Evolutionary conservation across 306 rosid species (phyloP), one percentile per base, ranked within the genome.

Genomic region (Prunus campanulata): DNA sequence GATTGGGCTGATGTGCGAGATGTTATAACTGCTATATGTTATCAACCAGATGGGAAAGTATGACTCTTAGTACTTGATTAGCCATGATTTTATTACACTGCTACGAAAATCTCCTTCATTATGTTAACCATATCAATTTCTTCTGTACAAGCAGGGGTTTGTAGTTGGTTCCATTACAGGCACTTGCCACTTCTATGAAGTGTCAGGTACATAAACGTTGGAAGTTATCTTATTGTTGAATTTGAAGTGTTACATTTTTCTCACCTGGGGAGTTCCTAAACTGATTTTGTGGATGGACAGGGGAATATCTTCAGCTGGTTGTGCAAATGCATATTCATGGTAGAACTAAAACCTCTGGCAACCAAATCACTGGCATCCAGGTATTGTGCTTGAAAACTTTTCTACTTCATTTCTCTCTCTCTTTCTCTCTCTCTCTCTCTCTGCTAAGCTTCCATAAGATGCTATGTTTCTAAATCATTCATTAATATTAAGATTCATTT

Each of bases 321-420:
- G 80, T 85, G 11, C 84, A 86, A 74, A 84, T 92, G 74, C 73
- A 50, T 59, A 69, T 87, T 57, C 74, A 24, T 18, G 91, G 90
- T 64, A 89, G 84, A 84, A 90, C 81, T 82, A 95, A 80, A 83
- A 67, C 91, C 47, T 70, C 90, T 3, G 84, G 93, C 56, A 92
- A 85, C 80, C 91, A 85, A 79, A 92, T 95, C 69, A 95, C 97
- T 22, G 90, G 97, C 86, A 88, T 95, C 85, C 91, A 95, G 99
- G 99, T 94, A 44, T 67, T 50, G 35, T 8, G 30, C 64, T 13
- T 1, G 54, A 64, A 55, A 67, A 77, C 79, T 80, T 79, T 66
- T 80, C 74, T 35, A 55, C 11, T 54, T 12, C 29, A 65, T 2
- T 44, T 68, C 19, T 14, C 7, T 3, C 12, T 20, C 27, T 7